phyloP scores from a whole-genome alignment of 2,329 filamentous ascomycete species.

The Basipetospora sp. region DNA sequence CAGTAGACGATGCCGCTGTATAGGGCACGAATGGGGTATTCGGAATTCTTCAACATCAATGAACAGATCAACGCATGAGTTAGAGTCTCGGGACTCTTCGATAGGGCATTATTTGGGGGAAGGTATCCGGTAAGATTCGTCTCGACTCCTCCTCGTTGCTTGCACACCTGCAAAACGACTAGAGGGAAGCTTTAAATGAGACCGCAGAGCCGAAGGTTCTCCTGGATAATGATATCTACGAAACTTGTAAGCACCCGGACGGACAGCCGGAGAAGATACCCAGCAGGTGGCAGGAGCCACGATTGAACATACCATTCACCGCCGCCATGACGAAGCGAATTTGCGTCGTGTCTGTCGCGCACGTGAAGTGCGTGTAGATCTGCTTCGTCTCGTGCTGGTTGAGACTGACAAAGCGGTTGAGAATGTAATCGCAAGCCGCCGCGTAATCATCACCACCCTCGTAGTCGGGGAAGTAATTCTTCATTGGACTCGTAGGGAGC shows the following conservation, averaged over 20 bases:
- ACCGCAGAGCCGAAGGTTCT: conserved; percentile 93
- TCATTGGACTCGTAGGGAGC: conserved; percentile 67
- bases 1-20: conserved; percentile 18
- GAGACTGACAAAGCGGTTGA: conserved; percentile 93
- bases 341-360: conserved; percentile 94
- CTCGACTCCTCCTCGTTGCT: too few species aligned
- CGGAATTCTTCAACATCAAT: background rate
- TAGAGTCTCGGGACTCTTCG: too few species aligned
- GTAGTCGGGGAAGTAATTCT: conserved; percentile 79
- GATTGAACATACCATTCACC: conserved; percentile 92
- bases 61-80: too few species aligned
- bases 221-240: conserved; percentile 97
- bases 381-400: conserved; percentile 99
- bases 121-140: too few species aligned
- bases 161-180: too few species aligned
- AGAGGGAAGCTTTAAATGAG: conserved; percentile 54
- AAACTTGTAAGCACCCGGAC: conserved; percentile 23
- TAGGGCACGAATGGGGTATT: background rate
- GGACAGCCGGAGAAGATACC: background rate
- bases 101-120: too few species aligned
- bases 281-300: too few species aligned
- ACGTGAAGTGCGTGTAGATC: conserved; percentile 99
- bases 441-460: conserved; percentile 93
- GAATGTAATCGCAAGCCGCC: conserved; percentile 93
- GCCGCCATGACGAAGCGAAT: conserved; percentile 99